Percentiles rank a stretch among this genome's conserved stretches.
phyloP scores from a whole-genome alignment of 1,139 yeast genomes.

The Pichia sp. region DNA sequence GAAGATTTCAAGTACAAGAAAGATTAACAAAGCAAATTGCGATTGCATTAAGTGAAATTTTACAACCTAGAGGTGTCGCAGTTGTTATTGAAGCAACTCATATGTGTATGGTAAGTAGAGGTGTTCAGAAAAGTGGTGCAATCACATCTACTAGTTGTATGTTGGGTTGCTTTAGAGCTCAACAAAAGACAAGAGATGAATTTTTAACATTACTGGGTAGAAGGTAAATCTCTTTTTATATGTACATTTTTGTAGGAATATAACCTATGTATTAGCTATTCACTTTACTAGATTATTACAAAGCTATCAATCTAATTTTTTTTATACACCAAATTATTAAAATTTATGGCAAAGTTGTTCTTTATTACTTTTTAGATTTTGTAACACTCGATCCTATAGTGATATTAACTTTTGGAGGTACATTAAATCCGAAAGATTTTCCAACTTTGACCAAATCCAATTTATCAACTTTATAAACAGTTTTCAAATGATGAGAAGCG shows the following conservation, averaged over 20 bases:
- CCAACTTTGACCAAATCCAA: conserved; percentile 92
- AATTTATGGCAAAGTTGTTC: background rate
- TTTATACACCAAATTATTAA: too few species aligned
- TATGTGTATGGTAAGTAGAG: conserved; percentile 99
- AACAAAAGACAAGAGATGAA: conserved; percentile 94
- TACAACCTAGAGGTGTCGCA: conserved; percentile 94
- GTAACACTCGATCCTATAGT: conserved; percentile 86
- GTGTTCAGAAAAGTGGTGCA: conserved; percentile 92
- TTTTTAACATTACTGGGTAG: conserved; percentile 76
- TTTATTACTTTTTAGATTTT: conserved; percentile 18
- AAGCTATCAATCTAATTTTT: too few species aligned
- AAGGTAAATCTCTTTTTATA: too few species aligned
- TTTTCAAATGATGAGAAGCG: conserved; percentile 90
- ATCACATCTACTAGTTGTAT: conserved; percentile 92
- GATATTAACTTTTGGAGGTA: conserved; percentile 95
- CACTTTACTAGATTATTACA: too few species aligned
- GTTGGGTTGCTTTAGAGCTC: conserved; percentile 91
- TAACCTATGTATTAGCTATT: too few species aligned
- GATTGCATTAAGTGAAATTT: conserved; percentile 84
- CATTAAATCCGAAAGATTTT: conserved; percentile 86
- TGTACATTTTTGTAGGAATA: too few species aligned
- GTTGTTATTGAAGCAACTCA: conserved; percentile 97
- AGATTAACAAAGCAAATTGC: conserved; percentile 95
- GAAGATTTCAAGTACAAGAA: conserved; percentile 95
- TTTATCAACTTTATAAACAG: conserved; percentile 93